phyloP scores from a whole-genome alignment of 1,284 basidiomycete species.

The Wallemia hederae region DNA sequence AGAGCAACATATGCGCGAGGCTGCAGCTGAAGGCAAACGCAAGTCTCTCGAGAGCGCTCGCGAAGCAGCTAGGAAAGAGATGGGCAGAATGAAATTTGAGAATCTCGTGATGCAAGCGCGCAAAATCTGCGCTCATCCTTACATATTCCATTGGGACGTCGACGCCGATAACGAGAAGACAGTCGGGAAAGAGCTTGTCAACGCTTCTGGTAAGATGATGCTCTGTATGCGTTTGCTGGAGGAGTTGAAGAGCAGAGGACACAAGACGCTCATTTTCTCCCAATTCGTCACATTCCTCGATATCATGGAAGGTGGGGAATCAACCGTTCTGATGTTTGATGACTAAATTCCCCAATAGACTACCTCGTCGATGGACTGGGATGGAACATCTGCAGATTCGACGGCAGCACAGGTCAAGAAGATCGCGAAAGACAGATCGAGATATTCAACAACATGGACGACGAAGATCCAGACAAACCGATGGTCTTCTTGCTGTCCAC shows the following conservation, averaged over 20 bases:
- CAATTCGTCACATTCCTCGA: conserved; percentile 92
- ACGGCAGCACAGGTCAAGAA: conserved; percentile 48
- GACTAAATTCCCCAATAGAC: conserved; percentile 52
- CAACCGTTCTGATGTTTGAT: conserved; percentile 1
- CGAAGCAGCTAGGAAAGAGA: conserved; percentile 9
- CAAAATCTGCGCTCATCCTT: conserved; percentile 67
- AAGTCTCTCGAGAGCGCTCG: neutral
- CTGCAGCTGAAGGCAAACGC: neutral
- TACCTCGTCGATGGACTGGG: conserved; percentile 26
- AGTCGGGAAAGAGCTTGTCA: conserved; percentile 41
- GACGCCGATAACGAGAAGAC: conserved; percentile 31
- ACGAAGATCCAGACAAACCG: conserved; percentile 29
- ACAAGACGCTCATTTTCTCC: conserved; percentile 74
- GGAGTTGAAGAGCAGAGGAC: conserved; percentile 47
- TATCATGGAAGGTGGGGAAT: conserved; percentile 42
- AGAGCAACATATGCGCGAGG: neutral
- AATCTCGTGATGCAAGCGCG: conserved; percentile 85
- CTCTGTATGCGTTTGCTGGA: conserved; percentile 61
- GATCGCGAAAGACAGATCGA: conserved; percentile 60
- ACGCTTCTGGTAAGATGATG: conserved; percentile 87
- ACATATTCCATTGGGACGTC: conserved; percentile 64
- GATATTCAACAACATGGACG: conserved; percentile 46
- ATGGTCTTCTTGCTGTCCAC: conserved; percentile 71
- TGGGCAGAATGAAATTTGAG: conserved; percentile 73
- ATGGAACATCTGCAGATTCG: conserved; percentile 63